Conservation (phyloP, 345 rosid species). For the Heritiera littoralis region DNA sequence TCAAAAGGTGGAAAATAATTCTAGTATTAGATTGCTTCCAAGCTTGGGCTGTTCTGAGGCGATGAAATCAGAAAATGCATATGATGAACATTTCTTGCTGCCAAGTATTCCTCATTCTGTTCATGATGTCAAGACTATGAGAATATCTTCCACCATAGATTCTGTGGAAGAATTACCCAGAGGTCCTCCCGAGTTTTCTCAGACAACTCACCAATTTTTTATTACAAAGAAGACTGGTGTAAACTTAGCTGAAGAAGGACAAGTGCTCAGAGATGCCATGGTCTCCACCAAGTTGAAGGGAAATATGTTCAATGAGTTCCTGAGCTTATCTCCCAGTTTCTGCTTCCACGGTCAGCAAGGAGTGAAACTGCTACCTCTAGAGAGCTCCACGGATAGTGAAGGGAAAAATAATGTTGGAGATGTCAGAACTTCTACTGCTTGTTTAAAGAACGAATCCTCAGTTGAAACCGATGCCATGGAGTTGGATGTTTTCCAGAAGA, state of each 20-base stretch:
- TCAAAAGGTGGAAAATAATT: constrained; percentile 23
- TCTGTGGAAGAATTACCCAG: constrained; percentile 37
- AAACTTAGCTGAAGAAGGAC: constrained; percentile 42
- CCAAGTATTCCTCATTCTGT: constrained; percentile 30
- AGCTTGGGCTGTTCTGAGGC: constrained; percentile 25
- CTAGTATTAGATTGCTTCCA: constrained; percentile 26
- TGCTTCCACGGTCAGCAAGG: constrained; percentile 47
- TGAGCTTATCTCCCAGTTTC: constrained; percentile 45
- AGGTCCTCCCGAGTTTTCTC: constrained; percentile 38
- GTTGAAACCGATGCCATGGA: constrained; percentile 74
- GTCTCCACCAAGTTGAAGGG: constrained; percentile 47
- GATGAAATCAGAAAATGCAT: constrained; percentile 20
- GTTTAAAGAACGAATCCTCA: constrained; percentile 56
- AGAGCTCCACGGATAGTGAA: constrained; percentile 55
- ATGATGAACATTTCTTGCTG: constrained; percentile 29
- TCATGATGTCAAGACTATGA: constrained; percentile 46
- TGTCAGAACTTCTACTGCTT: constrained; percentile 29
- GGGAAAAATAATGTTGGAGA: constrained; percentile 36
- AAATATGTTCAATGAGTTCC: constrained; percentile 42
- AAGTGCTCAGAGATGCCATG: constrained; percentile 39
- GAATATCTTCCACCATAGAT: constrained; percentile 48
- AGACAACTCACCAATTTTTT: constrained; percentile 39
- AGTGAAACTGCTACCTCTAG: constrained; percentile 51
- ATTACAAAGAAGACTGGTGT: constrained; percentile 40
- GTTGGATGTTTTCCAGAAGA: constrained; percentile 49